Base-by-base conservation (phyloP, 495 filamentous ascomycete species). In the Aspergillus ostianus region DNA sequence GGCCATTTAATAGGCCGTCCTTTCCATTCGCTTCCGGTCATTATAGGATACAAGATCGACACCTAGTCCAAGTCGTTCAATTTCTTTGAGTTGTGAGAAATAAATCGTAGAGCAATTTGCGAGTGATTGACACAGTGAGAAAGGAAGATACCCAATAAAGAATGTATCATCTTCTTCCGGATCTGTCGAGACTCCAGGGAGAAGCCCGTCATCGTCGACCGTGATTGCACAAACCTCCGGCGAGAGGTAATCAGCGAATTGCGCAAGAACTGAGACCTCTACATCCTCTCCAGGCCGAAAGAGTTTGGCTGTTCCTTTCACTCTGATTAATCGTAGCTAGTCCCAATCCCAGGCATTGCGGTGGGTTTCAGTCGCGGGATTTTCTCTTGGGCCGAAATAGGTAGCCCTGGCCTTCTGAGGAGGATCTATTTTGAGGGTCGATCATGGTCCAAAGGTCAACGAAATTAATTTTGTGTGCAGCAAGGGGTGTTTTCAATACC, bases 81-180 rank as follows among this genome's bases (percentile, higher is more conserved):
- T 5, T 20, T 51, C 49, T 15, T 13, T 12, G 0, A 27, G 18
- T 27, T 20, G 29, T 1, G 49, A 51, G 23, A 19, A 51, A 1
- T 51, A 18, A 10, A 51, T 27, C 7, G 20, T 51, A 20, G 6
- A 18, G 23, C 23, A 51, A 51, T 20, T 15, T 12, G 23, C 49
- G 49, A 51, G 23, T 10, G 49, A 51, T 51, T 21, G 6, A 48
- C 6, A 12, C 19, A 51, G 4, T 6, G 18, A 51, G 19, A 20
- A 51, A 15, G 23, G 49, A 27, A 27, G 49, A 21, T 20, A 27
- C 15, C 13, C 49, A 20, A 51, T 7, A 27, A 51, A 51, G 4
- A 51, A 15, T 19, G 49, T 51, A 51, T 51, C 49, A 51, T 51
- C 49, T 7, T 51, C 49, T 27, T 51, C 21, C 18, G 49, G 49